Evolutionary conservation across 2,329 filamentous ascomycete species (phyloP).

Genomic region (Epichloe uncinata): DNA sequence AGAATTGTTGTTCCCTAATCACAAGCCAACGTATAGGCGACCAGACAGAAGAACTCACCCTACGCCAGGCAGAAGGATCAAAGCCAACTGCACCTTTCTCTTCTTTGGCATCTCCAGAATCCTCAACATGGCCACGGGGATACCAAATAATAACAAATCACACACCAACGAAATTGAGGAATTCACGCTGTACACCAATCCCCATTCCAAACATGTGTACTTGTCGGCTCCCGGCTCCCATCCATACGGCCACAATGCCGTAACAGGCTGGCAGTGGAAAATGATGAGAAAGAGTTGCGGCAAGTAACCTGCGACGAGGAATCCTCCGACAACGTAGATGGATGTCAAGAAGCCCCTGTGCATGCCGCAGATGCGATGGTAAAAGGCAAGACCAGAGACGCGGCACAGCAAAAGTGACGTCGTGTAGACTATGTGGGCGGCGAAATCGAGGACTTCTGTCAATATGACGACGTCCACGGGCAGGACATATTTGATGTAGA

Average conservation of each 20-base stretch:
- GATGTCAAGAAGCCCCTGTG: constrained; percentile 21
- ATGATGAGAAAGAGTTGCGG: constrained; percentile 36
- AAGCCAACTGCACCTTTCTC: constrained; percentile 32
- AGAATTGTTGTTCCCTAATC: background rate
- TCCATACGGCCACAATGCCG: constrained; percentile 36
- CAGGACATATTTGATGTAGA: constrained; percentile 33
- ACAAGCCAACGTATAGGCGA: background rate
- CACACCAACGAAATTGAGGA: constrained; percentile 34
- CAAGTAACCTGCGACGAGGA: constrained; percentile 29
- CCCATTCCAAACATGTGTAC: constrained; percentile 36
- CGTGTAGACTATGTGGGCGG: constrained; percentile 38
- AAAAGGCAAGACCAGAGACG: constrained; percentile 38
- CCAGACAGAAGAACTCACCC: constrained; percentile 21
- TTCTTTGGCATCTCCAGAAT: constrained; percentile 28
- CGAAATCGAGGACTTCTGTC: constrained; percentile 35
- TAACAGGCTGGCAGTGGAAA: constrained; percentile 38
- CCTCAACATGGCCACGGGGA: constrained; percentile 33
- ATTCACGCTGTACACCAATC: constrained; percentile 37
- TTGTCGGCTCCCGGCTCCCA: constrained; percentile 27
- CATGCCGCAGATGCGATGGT: constrained; percentile 30
- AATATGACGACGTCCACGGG: constrained; percentile 24
- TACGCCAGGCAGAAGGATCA: constrained; percentile 35
- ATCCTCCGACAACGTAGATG: constrained; percentile 22
- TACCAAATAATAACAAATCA: constrained; percentile 36
- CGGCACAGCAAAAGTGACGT: constrained; percentile 35